These are phyloP conservation scores for Paracorniculantispora psalliotae DNA, from an alignment of 2,329 filamentous ascomycete species.

Conservation along the genomic window DNA sequence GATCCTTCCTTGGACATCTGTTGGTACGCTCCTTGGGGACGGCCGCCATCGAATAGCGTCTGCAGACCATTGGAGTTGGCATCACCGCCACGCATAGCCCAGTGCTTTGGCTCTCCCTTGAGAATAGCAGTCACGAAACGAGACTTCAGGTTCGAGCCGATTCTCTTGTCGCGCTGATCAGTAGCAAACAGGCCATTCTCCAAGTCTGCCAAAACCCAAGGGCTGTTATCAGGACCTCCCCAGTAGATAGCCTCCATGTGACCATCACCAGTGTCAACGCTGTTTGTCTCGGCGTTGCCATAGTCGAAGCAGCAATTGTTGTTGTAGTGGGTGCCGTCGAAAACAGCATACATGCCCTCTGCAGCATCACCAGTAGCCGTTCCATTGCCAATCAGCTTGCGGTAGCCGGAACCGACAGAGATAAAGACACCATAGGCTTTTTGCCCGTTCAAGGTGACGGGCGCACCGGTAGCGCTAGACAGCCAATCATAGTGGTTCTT, in stretches of 20 bases:
- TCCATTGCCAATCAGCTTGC: constrained; percentile 50
- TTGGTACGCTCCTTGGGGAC: constrained; percentile 54
- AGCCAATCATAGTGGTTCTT: constrained; percentile 54
- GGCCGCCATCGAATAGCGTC: constrained; percentile 54
- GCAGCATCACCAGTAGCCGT: constrained; percentile 50
- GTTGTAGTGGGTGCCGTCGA: constrained; percentile 58
- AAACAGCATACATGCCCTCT: constrained; percentile 56
- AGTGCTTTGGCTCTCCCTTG: constrained; percentile 52
- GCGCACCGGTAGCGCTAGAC: constrained; percentile 54
- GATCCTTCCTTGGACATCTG: constrained; percentile 61
- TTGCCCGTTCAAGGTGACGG: constrained; percentile 54
- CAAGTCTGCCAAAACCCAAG: constrained; percentile 66
- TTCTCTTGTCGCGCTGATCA: constrained; percentile 41
- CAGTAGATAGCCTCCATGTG: constrained; percentile 69
- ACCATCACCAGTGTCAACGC: constrained; percentile 50
- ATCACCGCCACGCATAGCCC: constrained; percentile 56
- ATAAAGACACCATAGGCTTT: constrained; percentile 62
- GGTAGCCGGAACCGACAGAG: constrained; percentile 57
- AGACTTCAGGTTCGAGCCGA: constrained; percentile 45
- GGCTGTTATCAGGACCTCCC: constrained; percentile 55
- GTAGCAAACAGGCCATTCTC: constrained; percentile 64
- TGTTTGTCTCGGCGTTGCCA: constrained; percentile 51
- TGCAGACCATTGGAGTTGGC: constrained; percentile 48
- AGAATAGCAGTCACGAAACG: constrained; percentile 54
- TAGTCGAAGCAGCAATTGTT: constrained; percentile 53